Conservation (phyloP, 441 rosid species). For the Adansonia grandidieri region DNA sequence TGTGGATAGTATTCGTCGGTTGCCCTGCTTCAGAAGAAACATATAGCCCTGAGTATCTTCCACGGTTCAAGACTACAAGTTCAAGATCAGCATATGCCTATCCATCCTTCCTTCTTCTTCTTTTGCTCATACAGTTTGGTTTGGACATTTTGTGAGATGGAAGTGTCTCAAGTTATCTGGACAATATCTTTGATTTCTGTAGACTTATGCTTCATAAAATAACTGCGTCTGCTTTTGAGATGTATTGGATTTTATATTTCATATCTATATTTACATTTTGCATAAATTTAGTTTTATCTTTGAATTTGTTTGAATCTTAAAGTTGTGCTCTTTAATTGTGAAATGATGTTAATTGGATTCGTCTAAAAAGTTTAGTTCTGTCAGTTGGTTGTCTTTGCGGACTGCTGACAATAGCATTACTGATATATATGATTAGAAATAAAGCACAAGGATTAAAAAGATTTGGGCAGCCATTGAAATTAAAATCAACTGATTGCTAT, state of each 20-base stretch:
- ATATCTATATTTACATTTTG: too few relatives aligned
- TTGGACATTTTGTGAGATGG: background rate
- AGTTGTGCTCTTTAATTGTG: background rate
- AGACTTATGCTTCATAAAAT: too few relatives aligned
- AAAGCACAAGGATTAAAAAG: too few relatives aligned
- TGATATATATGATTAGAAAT: too few relatives aligned
- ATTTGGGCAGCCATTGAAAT: too few relatives aligned
- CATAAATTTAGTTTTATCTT: background rate
- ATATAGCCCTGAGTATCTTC: background rate
- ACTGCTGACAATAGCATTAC: too few relatives aligned
- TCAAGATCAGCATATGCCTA: background rate
- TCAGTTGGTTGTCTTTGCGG: too few relatives aligned
- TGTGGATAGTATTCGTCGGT: background rate
- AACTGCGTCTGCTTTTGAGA: too few relatives aligned
- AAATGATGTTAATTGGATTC: background rate
- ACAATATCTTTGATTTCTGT: background rate
- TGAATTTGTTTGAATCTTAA: background rate
- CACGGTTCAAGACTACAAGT: background rate
- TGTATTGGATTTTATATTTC: too few relatives aligned
- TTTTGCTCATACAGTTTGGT: background rate
- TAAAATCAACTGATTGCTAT: too few relatives aligned
- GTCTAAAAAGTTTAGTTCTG: background rate
- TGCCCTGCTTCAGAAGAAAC: slow-evolving; percentile 2
- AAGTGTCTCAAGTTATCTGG: background rate
- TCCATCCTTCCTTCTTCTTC: background rate